phyloP scores from a whole-genome alignment of 345 rosid species.

The Erucastrum elatum region DNA sequence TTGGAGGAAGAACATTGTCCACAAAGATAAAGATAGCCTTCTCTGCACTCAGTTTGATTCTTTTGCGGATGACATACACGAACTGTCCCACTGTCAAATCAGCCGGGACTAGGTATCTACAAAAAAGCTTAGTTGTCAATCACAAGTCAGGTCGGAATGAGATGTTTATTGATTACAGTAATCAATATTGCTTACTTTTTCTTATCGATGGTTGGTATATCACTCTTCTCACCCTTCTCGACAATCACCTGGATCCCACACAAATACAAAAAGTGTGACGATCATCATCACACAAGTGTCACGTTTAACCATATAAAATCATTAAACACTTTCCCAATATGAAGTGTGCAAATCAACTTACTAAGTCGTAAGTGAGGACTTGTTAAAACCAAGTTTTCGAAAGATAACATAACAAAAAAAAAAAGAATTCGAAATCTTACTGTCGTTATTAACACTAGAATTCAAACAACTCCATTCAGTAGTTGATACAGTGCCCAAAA shows the following conservation, averaged over 20 bases:
- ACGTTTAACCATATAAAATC: background rate
- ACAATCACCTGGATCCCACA: conserved; percentile 66
- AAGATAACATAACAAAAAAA: too few species aligned
- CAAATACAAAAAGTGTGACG: background rate
- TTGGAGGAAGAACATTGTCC: conserved; percentile 77
- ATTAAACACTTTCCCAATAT: background rate
- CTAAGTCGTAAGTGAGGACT: background rate
- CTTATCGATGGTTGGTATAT: conserved; percentile 79
- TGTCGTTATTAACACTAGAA: background rate
- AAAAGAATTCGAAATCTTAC: background rate
- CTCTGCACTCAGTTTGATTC: conserved; percentile 80
- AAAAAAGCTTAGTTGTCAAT: conserved; percentile 14
- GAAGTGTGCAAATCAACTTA: background rate
- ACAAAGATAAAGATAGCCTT: conserved; percentile 86
- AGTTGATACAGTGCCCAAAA: background rate
- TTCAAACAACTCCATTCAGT: background rate
- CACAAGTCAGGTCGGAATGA: background rate
- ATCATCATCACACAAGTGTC: conserved; percentile 1
- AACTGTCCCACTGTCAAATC: conserved; percentile 87
- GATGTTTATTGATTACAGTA: background rate
- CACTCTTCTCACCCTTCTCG: conserved; percentile 82
- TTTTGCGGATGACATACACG: conserved; percentile 81
- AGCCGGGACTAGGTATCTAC: conserved; percentile 82
- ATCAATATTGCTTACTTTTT: conserved; percentile 57
- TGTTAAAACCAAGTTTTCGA: background rate